Evolutionary conservation across 768 basidiomycete species (phyloP).

Genomic region (Mycena olivaceomarginata): DNA sequence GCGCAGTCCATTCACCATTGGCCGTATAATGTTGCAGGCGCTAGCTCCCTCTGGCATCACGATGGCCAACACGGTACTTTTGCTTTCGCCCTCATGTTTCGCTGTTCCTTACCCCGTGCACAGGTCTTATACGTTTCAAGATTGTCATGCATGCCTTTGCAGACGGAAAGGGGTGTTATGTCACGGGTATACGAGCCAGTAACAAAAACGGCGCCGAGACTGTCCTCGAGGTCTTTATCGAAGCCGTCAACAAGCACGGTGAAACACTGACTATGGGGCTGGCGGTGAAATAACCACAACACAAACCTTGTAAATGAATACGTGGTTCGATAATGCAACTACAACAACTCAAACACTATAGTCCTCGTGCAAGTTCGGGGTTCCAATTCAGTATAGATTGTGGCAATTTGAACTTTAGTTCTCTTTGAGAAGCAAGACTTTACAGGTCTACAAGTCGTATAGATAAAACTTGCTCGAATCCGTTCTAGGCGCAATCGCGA

Average conservation of each 20-base stretch:
- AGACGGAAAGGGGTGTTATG: slow-evolving; percentile 61
- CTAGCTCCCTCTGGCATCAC: slow-evolving; percentile 61
- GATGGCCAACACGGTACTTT: slow-evolving; percentile 58
- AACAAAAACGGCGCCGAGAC: slow-evolving; percentile 64
- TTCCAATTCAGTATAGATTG: too few relatives aligned
- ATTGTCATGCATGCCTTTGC: slow-evolving; percentile 60
- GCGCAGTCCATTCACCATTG: slow-evolving; percentile 47
- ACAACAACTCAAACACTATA: too few relatives aligned
- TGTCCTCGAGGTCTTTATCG: slow-evolving; percentile 59
- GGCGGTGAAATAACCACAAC: too few relatives aligned
- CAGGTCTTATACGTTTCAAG: slow-evolving; percentile 51
- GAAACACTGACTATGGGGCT: too few relatives aligned
- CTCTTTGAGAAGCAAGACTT: too few relatives aligned
- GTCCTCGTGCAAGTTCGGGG: too few relatives aligned
- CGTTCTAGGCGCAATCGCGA: too few relatives aligned
- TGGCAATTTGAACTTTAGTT: too few relatives aligned
- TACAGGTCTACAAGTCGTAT: too few relatives aligned
- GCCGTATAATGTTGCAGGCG: slow-evolving; percentile 57
- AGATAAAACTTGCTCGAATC: too few relatives aligned
- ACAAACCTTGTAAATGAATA: too few relatives aligned
- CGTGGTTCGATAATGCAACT: too few relatives aligned
- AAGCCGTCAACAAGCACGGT: slow-evolving; percentile 47
- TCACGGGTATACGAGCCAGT: slow-evolving; percentile 57
- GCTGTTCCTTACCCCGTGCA: not conserved
- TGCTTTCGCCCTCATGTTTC: not conserved